Percentiles rank a stretch among this genome's conserved stretches.
phyloP scores from a whole-genome alignment of 1,139 yeast genomes.

The Arxiozyma slooffiae region DNA sequence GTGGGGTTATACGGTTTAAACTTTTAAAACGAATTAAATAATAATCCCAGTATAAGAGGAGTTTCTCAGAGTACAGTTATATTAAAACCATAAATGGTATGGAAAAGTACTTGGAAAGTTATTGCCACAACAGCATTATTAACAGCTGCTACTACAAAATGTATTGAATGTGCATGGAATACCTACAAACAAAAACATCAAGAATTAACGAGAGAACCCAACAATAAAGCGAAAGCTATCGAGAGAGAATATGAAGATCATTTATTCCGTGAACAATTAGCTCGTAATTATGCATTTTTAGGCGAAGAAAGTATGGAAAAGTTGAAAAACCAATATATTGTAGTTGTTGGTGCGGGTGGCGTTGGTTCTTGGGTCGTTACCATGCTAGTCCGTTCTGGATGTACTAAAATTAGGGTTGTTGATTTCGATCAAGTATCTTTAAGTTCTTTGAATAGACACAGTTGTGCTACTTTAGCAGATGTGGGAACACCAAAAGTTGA shows the following conservation, averaged over 20 bases:
- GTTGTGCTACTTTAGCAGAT: constrained; percentile 79
- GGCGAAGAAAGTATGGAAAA: constrained; percentile 77
- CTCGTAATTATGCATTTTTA: constrained; percentile 84
- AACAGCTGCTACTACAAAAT: constrained; percentile 22
- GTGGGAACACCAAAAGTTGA: constrained; percentile 87
- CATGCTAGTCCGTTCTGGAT: constrained; percentile 86
- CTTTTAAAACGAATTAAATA: background rate
- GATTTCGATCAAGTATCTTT: constrained; percentile 95
- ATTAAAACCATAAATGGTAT: constrained; percentile 1
- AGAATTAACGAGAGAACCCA: constrained; percentile 4
- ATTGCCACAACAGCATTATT: constrained; percentile 24
- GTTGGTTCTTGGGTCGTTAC: constrained; percentile 97
- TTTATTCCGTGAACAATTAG: constrained; percentile 78
- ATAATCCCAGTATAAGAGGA: too few relatives aligned
- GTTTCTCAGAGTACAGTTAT: too few relatives aligned
- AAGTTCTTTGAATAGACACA: constrained; percentile 85
- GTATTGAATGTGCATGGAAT: constrained; percentile 20
- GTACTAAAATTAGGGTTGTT: constrained; percentile 63
- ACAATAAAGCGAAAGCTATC: constrained; percentile 4
- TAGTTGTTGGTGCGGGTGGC: constrained; percentile 97
- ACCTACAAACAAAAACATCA: constrained; percentile 9
- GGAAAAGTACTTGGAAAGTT: constrained; percentile 22
- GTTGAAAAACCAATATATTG: constrained; percentile 62
- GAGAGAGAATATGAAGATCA: constrained; percentile 48
- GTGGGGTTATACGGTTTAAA: too few relatives aligned